Percentiles rank a stretch among this genome's conserved stretches.
Conservation (phyloP, 148 eudicot genomes). For the Spergularia bocconei region DNA sequence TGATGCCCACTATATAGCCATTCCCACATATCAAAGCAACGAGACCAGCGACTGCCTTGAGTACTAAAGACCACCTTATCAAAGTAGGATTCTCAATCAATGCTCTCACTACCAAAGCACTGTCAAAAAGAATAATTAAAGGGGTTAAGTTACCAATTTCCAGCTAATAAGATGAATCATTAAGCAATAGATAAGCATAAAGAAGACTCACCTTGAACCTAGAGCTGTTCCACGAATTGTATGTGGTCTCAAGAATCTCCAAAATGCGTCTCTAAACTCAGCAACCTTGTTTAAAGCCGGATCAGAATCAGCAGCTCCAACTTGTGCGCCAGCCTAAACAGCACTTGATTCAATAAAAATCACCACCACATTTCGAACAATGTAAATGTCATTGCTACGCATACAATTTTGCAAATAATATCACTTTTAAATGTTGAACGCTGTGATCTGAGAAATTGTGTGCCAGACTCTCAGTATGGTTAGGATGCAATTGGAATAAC, state of each 20-base stretch:
- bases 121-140: conserved; percentile 37
- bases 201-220: conserved; percentile 69
- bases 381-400: neutral
- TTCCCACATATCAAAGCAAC: conserved; percentile 91
- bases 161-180: conserved; percentile 6
- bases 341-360: conserved; percentile 9
- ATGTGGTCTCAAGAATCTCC: conserved; percentile 98
- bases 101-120: conserved; percentile 89
- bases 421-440: neutral
- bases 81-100: conserved; percentile 79
- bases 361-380: conserved; percentile 3
- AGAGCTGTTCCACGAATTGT: conserved; percentile 96
- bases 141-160: conserved; percentile 12
- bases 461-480: neutral
- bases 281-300: conserved; percentile 53
- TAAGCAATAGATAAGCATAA: conserved; percentile 8
- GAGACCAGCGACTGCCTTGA: conserved; percentile 86
- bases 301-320: conserved; percentile 80
- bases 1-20: conserved; percentile 97
- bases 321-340: conserved; percentile 71
- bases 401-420: neutral
- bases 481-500: neutral
- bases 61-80: conserved; percentile 81
- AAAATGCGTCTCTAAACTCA: conserved; percentile 71
- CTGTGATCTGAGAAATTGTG: neutral